phyloP scores from a whole-genome alignment of 345 rosid genomes.

The Salix dunnii region DNA sequence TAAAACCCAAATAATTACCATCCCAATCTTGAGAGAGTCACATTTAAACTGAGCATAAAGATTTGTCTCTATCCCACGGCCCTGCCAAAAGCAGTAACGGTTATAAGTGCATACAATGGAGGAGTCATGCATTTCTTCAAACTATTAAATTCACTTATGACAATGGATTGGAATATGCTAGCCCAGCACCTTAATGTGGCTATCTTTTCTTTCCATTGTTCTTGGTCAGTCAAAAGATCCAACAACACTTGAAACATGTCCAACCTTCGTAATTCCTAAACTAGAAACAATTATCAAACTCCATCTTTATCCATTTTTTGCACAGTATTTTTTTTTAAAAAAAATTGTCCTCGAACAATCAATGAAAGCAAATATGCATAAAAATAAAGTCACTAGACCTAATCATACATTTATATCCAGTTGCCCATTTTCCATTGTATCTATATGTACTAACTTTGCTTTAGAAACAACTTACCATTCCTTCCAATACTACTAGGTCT shows the following conservation, averaged over 20 bases:
- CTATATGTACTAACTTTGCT: not conserved
- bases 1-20: slow-evolving; percentile 46
- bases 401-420: not conserved
- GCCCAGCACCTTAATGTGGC: not conserved
- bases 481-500: slow-evolving; percentile 91
- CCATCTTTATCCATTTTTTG: not conserved
- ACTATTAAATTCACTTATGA: not conserved
- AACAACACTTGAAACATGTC: not conserved
- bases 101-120: not conserved
- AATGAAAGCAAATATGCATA: not conserved
- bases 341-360: not conserved
- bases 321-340: not conserved
- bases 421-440: not conserved
- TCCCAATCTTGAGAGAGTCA: slow-evolving; percentile 94
- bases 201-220: not conserved
- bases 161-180: not conserved
- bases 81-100: slow-evolving; percentile 47
- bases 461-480: slow-evolving; percentile 67
- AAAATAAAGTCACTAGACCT: not conserved
- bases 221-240: not conserved
- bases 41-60: slow-evolving; percentile 95
- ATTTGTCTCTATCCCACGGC: slow-evolving; percentile 98
- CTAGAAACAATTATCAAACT: not conserved
- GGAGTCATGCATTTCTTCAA: not conserved
- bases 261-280: not conserved